These are phyloP conservation scores for Glomus cerebriforme DNA, from an alignment of 192 early-diverging fungal species.

Conservation along the genomic window DNA sequence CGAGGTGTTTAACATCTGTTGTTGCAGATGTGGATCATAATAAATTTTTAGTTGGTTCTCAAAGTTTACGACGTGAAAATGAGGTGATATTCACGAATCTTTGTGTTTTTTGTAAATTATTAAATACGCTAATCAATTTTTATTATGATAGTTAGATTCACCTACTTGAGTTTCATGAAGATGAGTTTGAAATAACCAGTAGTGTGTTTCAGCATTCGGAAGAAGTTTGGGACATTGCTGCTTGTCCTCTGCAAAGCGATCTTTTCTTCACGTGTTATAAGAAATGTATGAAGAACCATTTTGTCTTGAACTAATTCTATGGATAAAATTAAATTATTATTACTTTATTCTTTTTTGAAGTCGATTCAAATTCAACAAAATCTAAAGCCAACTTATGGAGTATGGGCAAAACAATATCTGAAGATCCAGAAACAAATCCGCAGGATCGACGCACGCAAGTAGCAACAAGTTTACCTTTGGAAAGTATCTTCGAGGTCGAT, in stretches of 20 bases:
- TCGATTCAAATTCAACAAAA: background rate
- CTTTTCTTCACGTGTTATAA: constrained; percentile 63
- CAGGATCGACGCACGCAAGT: constrained; percentile 32
- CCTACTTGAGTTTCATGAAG: constrained; percentile 77
- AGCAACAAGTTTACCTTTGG: constrained; percentile 26
- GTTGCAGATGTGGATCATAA: constrained; percentile 63
- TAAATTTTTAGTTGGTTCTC: constrained; percentile 74
- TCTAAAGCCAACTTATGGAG: constrained; percentile 34
- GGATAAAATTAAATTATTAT: background rate
- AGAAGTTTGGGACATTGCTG: constrained; percentile 67
- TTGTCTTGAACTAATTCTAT: background rate
- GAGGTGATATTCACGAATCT: constrained; percentile 44
- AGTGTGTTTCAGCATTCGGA: constrained; percentile 63
- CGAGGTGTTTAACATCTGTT: constrained; percentile 63
- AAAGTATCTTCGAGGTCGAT: constrained; percentile 37
- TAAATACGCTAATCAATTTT: background rate
- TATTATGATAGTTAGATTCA: constrained; percentile 51
- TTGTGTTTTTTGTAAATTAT: background rate
- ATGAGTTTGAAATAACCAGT: constrained; percentile 58
- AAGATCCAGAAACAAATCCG: constrained; percentile 35
- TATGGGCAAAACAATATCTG: constrained; percentile 23
- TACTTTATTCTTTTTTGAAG: constrained; percentile 6
- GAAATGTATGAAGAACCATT: constrained; percentile 35
- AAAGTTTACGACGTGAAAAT: constrained; percentile 59
- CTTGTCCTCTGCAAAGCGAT: constrained; percentile 58